These are phyloP conservation scores for Gloeophyllum trabeum DNA, from an alignment of 768 basidiomycete genomes.

Conservation along the genomic window DNA sequence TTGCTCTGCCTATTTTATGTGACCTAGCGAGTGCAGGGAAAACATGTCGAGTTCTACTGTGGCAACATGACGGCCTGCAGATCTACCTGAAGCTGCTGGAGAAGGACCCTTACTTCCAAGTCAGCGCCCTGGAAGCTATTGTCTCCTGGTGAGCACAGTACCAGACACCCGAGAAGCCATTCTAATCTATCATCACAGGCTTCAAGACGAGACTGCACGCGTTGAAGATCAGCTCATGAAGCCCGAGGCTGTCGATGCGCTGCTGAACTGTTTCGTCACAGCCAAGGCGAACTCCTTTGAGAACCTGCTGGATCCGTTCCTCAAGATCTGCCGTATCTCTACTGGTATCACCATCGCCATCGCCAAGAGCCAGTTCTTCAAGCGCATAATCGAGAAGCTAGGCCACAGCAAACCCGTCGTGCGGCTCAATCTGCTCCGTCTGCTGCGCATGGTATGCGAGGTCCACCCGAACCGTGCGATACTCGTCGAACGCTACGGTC, in stretches of 20 bases:
- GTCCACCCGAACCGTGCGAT: slow-evolving; percentile 77
- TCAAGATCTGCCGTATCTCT: slow-evolving; percentile 85
- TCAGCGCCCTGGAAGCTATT: slow-evolving; percentile 84
- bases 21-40: slow-evolving; percentile 94
- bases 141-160: slow-evolving; percentile 60
- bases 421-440: slow-evolving; percentile 78
- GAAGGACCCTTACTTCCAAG: slow-evolving; percentile 89
- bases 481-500: slow-evolving; percentile 72
- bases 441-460: slow-evolving; percentile 80
- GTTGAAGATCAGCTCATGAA: slow-evolving; percentile 85
- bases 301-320: slow-evolving; percentile 82
- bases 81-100: slow-evolving; percentile 71
- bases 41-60: slow-evolving; percentile 77
- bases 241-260: slow-evolving; percentile 45
- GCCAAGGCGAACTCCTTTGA: slow-evolving; percentile 89
- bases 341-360: slow-evolving; percentile 62
- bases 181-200: slow-evolving; percentile 31
- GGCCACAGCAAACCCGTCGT: slow-evolving; percentile 76
- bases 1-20: slow-evolving; percentile 93
- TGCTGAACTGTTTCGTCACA: slow-evolving; percentile 71
- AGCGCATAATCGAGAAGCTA: slow-evolving; percentile 76
- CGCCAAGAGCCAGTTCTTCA: slow-evolving; percentile 77
- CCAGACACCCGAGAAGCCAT: neutral
- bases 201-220: slow-evolving; percentile 90
- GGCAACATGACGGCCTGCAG: slow-evolving; percentile 86